Percentiles rank a stretch among this genome's conserved stretches.
phyloP scores from a whole-genome alignment of 441 rosid genomes.

The Kokia cookei region DNA sequence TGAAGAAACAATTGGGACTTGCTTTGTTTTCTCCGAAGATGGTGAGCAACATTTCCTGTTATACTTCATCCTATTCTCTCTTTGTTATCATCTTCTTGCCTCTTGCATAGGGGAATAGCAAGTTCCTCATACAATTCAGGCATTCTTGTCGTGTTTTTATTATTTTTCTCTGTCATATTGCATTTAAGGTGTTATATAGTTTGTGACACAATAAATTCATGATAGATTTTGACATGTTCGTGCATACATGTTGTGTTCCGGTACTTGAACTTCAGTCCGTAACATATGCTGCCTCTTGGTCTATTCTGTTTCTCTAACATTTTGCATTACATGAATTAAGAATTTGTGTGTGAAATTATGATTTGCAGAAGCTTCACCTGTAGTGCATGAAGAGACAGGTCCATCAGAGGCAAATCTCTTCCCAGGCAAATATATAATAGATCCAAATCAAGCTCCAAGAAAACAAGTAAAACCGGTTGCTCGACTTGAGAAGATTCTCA shows the following conservation, averaged over 20 bases:
- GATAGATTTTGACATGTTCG: not conserved
- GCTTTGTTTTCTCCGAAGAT: slow-evolving; percentile 45
- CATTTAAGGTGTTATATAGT: not conserved
- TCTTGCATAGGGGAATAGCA: not conserved
- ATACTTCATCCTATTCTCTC: not conserved
- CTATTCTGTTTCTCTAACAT: not conserved
- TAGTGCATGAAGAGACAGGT: slow-evolving; percentile 40
- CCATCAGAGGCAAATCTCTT: slow-evolving; percentile 47
- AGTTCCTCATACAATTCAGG: not conserved
- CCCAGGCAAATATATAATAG: slow-evolving; percentile 32
- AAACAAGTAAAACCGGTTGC: slow-evolving; percentile 62
- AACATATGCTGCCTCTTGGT: not conserved
- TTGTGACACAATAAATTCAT: not conserved
- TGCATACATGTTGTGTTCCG: not conserved
- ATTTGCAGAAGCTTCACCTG: slow-evolving; percentile 32
- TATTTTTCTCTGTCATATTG: not conserved
- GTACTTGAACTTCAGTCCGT: not conserved
- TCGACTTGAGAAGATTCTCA: slow-evolving; percentile 51
- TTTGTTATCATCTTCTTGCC: not conserved
- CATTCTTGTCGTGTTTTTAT: not conserved
- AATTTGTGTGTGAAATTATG: not conserved
- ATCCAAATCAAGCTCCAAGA: slow-evolving; percentile 33
- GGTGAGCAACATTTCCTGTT: slow-evolving; percentile 24
- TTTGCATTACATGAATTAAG: not conserved
- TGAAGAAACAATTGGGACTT: slow-evolving; percentile 58